These are phyloP conservation scores for Groenewaldozyma sp. DNA, from an alignment of 1,139 yeast species.

Conservation along the genomic window DNA sequence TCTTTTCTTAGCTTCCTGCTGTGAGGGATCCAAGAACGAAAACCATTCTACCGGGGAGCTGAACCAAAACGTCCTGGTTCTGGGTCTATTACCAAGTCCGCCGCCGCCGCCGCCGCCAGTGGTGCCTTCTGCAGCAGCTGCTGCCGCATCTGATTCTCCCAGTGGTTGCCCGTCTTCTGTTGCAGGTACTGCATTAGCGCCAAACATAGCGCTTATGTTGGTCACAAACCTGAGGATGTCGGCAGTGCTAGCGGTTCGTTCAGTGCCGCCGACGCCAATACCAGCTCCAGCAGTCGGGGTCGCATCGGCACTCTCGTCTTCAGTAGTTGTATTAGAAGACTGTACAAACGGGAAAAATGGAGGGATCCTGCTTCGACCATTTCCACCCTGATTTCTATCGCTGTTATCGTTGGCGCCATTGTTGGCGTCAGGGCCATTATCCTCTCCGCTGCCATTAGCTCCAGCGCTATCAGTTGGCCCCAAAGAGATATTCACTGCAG, in stretches of 20 bases:
- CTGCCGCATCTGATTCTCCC: not conserved
- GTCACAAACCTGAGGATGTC: not conserved
- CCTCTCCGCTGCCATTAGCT: too few relatives aligned
- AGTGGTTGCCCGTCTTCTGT: not conserved
- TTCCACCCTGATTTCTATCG: too few relatives aligned
- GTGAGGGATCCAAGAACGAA: slow-evolving; percentile 5
- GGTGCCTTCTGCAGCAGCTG: not conserved
- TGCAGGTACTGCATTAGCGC: not conserved
- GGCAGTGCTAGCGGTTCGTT: not conserved
- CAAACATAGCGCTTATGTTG: not conserved
- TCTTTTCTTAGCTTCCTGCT: slow-evolving; percentile 23
- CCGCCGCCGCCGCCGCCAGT: not conserved
- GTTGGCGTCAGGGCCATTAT: too few relatives aligned
- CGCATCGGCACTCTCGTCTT: not conserved
- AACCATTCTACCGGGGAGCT: slow-evolving; percentile 2
- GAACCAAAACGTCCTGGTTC: not conserved
- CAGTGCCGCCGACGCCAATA: not conserved
- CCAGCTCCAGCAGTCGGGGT: not conserved
- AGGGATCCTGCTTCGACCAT: too few relatives aligned
- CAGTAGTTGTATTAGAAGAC: not conserved
- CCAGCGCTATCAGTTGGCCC: too few relatives aligned
- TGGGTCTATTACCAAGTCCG: not conserved
- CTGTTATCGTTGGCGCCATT: too few relatives aligned
- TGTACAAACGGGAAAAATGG: slow-evolving; percentile 3
- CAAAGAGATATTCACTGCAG: slow-evolving; percentile 2